Evolutionary conservation across 441 rosid genomes (phyloP).

Genomic region (Arabidopsis hybrid): DNA sequence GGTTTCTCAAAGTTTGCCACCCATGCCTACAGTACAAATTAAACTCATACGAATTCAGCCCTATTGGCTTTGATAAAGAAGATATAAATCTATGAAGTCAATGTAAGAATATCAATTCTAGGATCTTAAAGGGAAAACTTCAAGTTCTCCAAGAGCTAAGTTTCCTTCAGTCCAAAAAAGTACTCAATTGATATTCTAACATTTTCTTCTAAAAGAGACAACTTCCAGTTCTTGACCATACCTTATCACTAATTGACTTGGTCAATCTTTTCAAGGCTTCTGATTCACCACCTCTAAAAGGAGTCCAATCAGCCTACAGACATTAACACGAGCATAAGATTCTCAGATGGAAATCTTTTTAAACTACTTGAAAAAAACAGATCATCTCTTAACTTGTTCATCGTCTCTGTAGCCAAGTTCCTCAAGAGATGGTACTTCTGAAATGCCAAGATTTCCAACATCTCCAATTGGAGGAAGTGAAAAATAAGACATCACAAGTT

Average conservation of each 20-base stretch:
- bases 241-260: slow-evolving; percentile 73
- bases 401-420: slow-evolving; percentile 76
- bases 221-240: slow-evolving; percentile 28
- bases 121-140: neutral
- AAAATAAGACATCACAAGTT: slow-evolving; percentile 55
- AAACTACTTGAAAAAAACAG: slow-evolving; percentile 17
- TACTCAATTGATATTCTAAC: neutral
- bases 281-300: slow-evolving; percentile 92
- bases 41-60: neutral
- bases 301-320: slow-evolving; percentile 67
- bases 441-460: slow-evolving; percentile 60
- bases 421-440: slow-evolving; percentile 65
- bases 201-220: neutral
- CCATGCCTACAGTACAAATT: slow-evolving; percentile 65
- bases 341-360: neutral
- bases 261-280: slow-evolving; percentile 74
- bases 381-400: slow-evolving; percentile 54
- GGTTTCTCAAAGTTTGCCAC: slow-evolving; percentile 98
- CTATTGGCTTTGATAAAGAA: neutral
- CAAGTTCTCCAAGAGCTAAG: neutral
- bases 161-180: neutral
- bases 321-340: slow-evolving; percentile 9
- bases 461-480: slow-evolving; percentile 79
- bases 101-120: neutral
- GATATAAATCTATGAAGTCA: slow-evolving; percentile 4